Evolutionary conservation across 805 yeast genomes (phyloP).

Genomic region (Naumovozyma baii): DNA sequence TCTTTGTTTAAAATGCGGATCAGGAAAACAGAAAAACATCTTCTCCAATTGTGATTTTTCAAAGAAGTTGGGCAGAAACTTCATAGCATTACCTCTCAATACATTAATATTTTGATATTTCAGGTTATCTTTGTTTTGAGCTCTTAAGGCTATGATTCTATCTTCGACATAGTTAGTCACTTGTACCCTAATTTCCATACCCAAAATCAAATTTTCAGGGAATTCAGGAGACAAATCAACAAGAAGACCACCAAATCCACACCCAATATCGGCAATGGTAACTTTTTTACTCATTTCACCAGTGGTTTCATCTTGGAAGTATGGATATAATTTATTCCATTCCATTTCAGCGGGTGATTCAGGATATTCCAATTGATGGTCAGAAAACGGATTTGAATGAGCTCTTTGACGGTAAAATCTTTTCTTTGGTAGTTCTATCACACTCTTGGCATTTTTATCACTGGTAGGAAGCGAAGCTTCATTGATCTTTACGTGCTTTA

Average conservation of each 20-base stretch:
- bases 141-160: conserved; percentile 80
- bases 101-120: conserved; percentile 78
- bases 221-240: conserved; percentile 70
- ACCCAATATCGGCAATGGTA: conserved; percentile 91
- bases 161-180: conserved; percentile 97
- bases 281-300: conserved; percentile 44
- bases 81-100: conserved; percentile 93
- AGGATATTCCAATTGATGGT: conserved; percentile 87
- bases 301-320: conserved; percentile 36
- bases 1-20: conserved; percentile 95
- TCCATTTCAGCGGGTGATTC: conserved; percentile 72
- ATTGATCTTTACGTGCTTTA: conserved; percentile 39
- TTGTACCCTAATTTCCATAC: conserved; percentile 97
- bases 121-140: conserved; percentile 26
- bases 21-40: conserved; percentile 98
- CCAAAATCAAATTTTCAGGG: conserved; percentile 67
- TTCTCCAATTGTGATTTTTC: conserved; percentile 71
- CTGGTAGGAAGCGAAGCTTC: conserved; percentile 19
- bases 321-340: conserved; percentile 74
- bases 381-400: conserved; percentile 94
- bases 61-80: conserved; percentile 90
- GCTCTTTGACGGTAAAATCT: conserved; percentile 93
- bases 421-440: conserved; percentile 61
- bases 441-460: conserved; percentile 8
- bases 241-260: conserved; percentile 92